A percentile compares a stretch with the other conserved stretches of the same genome.
Evolutionary conservation across 2,329 filamentous ascomycete species (phyloP).

Genomic region (Ceratocystiopsis sp.): DNA sequence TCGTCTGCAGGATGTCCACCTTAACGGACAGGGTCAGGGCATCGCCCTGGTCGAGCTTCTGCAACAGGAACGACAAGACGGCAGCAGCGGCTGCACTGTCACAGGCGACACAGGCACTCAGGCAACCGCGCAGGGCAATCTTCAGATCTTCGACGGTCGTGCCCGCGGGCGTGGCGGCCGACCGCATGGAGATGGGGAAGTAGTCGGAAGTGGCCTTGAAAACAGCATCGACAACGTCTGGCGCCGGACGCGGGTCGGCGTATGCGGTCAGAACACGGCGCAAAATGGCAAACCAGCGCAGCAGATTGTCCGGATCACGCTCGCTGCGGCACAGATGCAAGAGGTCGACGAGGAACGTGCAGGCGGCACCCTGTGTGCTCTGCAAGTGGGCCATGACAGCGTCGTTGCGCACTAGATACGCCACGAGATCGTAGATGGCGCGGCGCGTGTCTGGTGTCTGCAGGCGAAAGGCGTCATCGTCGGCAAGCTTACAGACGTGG

Average conservation of each 20-base stretch:
- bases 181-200: constrained; percentile 41
- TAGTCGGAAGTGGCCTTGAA: constrained; percentile 42
- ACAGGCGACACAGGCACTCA: constrained; percentile 26
- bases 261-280: constrained; percentile 27
- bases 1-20: constrained; percentile 38
- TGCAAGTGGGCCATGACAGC: neutral
- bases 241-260: constrained; percentile 16
- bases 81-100: constrained; percentile 29
- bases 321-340: constrained; percentile 35
- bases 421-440: constrained; percentile 33
- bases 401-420: constrained; percentile 23
- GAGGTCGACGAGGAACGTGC: constrained; percentile 31
- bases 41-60: constrained; percentile 41
- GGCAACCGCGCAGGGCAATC: constrained; percentile 24
- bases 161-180: constrained; percentile 28
- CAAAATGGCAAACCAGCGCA: constrained; percentile 38
- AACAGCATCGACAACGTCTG: constrained; percentile 29
- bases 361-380: constrained; percentile 21
- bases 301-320: constrained; percentile 38
- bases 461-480: constrained; percentile 42
- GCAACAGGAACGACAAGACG: constrained; percentile 35
- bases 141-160: constrained; percentile 42
- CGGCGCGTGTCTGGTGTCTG: constrained; percentile 34
- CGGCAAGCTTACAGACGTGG: constrained; percentile 31
- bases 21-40: constrained; percentile 42